Conservation (phyloP, 2,329 filamentous ascomycete species). For the Fusarium odoratissimum region DNA sequence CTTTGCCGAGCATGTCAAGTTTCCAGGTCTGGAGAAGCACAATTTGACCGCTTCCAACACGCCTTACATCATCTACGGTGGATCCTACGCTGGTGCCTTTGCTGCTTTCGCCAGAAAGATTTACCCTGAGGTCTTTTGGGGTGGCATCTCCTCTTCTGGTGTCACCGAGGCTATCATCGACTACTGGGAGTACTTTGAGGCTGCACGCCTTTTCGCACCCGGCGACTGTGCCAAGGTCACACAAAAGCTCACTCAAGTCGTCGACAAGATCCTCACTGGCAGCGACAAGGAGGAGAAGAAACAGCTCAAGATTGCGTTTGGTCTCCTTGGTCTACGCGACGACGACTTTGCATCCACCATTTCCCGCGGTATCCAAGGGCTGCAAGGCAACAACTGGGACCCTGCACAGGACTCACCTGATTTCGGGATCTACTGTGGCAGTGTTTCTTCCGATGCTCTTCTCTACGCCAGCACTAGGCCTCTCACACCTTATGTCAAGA, state of each 20-base stretch:
- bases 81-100: constrained; percentile 85
- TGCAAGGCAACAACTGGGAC: constrained; percentile 67
- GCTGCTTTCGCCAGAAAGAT: constrained; percentile 79
- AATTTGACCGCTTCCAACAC: constrained; percentile 74
- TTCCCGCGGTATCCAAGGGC: constrained; percentile 53
- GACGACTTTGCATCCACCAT: constrained; percentile 62
- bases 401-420: constrained; percentile 55
- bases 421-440: constrained; percentile 62
- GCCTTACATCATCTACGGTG: constrained; percentile 84
- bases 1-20: constrained; percentile 79
- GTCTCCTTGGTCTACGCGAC: constrained; percentile 57
- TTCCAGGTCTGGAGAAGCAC: constrained; percentile 74
- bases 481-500: constrained; percentile 50
- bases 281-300: constrained; percentile 55
- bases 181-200: constrained; percentile 74
- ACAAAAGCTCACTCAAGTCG: constrained; percentile 64
- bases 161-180: constrained; percentile 83
- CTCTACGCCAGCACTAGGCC: constrained; percentile 57
- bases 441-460: constrained; percentile 55
- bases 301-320: constrained; percentile 61
- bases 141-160: constrained; percentile 82
- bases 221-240: constrained; percentile 72
- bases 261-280: constrained; percentile 63
- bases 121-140: constrained; percentile 84
- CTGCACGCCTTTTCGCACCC: constrained; percentile 61